A percentile compares a stretch with the other conserved stretches of the same genome.
phyloP scores from a whole-genome alignment of 805 yeast genomes.

The Ogataea glucozyma region DNA sequence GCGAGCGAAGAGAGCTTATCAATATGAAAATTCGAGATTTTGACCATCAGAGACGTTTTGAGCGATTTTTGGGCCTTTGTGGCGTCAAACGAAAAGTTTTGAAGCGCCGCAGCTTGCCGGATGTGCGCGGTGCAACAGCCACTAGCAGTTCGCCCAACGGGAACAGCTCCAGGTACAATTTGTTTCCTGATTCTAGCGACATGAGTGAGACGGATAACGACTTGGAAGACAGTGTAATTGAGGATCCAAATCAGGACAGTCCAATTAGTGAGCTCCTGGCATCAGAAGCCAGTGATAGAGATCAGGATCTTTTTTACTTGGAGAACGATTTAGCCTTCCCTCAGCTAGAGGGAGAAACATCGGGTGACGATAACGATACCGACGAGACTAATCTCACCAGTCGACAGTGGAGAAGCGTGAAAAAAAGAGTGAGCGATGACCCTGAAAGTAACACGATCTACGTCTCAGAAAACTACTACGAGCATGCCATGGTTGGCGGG shows the following conservation, averaged over 20 bases:
- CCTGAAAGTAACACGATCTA: conserved; percentile 16
- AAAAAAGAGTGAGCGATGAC: conserved; percentile 3
- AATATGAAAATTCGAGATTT: conserved; percentile 23
- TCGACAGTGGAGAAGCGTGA: background rate
- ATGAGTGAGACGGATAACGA: conserved; percentile 15
- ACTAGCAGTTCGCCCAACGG: conserved; percentile 8
- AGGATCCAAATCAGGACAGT: conserved; percentile 10
- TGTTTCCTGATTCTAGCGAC: conserved; percentile 25
- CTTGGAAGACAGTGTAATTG: conserved; percentile 5
- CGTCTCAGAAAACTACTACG: conserved; percentile 20
- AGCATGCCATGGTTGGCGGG: conserved; percentile 17
- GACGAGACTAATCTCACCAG: no score
- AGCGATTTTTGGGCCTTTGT: conserved; percentile 25
- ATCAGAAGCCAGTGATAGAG: conserved; percentile 14
- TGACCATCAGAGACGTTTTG: conserved; percentile 32
- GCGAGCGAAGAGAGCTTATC: conserved; percentile 37
- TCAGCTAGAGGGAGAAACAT: conserved; percentile 16
- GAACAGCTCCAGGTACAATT: conserved; percentile 19
- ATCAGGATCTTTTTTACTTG: conserved; percentile 20
- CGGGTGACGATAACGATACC: conserved; percentile 6
- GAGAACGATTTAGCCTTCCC: conserved; percentile 23
- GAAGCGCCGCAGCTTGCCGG: background rate
- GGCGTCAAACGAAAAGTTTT: conserved; percentile 24
- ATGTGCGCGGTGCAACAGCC: background rate
- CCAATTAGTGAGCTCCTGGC: conserved; percentile 12